Percentiles rank a stretch among this genome's conserved stretches.
Evolutionary conservation across 768 basidiomycete genomes (phyloP).

Genomic region (Lentinula edodes): DNA sequence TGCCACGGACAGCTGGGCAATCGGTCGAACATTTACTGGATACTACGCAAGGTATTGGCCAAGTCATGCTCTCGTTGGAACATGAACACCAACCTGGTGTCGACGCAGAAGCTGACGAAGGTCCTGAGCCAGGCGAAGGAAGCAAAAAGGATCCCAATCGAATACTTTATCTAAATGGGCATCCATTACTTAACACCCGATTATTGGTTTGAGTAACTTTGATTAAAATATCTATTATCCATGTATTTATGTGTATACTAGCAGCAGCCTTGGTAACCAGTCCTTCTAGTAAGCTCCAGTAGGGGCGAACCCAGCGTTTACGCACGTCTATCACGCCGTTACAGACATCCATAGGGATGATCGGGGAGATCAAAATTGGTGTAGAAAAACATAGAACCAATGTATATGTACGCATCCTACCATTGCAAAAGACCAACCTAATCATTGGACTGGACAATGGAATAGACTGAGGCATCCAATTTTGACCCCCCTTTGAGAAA

Average conservation of each 20-base stretch:
- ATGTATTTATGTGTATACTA: not conserved
- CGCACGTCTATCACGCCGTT: too few relatives aligned
- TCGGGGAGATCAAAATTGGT: too few relatives aligned
- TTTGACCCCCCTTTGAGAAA: slow-evolving; percentile 72
- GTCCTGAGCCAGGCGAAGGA: slow-evolving; percentile 15
- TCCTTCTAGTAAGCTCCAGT: too few relatives aligned
- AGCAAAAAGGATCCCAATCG: slow-evolving; percentile 30
- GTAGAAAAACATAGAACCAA: too few relatives aligned
- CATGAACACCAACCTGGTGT: slow-evolving; percentile 24
- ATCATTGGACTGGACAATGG: slow-evolving; percentile 77
- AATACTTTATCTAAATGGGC: slow-evolving; percentile 72
- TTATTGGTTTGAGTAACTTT: slow-evolving; percentile 42
- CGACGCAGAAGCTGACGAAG: slow-evolving; percentile 18
- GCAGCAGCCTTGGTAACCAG: too few relatives aligned
- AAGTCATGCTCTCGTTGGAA: slow-evolving; percentile 49
- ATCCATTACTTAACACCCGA: slow-evolving; percentile 72
- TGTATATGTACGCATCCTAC: too few relatives aligned
- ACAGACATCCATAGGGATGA: too few relatives aligned
- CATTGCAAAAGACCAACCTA: slow-evolving; percentile 17
- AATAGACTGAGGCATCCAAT: slow-evolving; percentile 85
- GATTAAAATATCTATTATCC: not conserved
- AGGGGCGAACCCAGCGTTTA: too few relatives aligned
- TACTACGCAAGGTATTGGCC: slow-evolving; percentile 39
- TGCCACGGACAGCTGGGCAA: slow-evolving; percentile 48
- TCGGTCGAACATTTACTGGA: slow-evolving; percentile 52